phyloP scores from a whole-genome alignment of 352 stramenopile species.

The Phytopythium delawarense region DNA sequence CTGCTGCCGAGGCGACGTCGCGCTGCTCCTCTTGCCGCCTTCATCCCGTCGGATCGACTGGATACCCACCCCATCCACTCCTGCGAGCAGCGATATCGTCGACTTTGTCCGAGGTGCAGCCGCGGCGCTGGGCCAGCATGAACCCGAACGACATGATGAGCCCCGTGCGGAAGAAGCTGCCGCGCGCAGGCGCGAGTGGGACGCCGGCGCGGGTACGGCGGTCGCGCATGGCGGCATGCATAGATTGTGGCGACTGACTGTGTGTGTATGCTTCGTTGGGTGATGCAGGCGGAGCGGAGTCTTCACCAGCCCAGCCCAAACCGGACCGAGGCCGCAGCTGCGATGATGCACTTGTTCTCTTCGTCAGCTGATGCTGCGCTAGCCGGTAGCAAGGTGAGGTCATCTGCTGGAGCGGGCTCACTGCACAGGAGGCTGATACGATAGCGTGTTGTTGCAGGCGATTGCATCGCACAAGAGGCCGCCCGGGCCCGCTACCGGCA shows the following conservation, averaged over 20 bases:
- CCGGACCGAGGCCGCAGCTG: constrained; percentile 64
- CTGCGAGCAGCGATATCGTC: not conserved
- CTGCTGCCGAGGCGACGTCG: not conserved
- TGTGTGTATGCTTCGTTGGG: not conserved
- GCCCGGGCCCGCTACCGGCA: constrained; percentile 16
- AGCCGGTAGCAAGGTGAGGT: constrained; percentile 9
- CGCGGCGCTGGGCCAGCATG: constrained; percentile 15
- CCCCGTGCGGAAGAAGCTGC: constrained; percentile 22
- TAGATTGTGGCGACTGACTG: not conserved
- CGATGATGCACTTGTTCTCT: constrained; percentile 77
- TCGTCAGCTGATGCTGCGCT: constrained; percentile 17
- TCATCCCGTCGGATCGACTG: not conserved
- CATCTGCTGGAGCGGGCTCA: not conserved
- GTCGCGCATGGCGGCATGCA: not conserved
- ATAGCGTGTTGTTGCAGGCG: not conserved
- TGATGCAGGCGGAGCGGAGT: constrained; percentile 19
- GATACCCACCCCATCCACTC: not conserved
- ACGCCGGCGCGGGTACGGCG: constrained; percentile 22
- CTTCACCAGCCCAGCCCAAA: constrained; percentile 74
- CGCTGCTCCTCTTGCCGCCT: not conserved
- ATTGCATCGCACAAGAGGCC: constrained; percentile 8
- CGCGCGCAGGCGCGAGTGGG: constrained; percentile 11
- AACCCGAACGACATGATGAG: constrained; percentile 35
- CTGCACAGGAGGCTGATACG: not conserved
- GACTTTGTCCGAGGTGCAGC: not conserved